Evolutionary conservation across 495 filamentous ascomycete species (phyloP).

Genomic region (Poronia punctata): DNA sequence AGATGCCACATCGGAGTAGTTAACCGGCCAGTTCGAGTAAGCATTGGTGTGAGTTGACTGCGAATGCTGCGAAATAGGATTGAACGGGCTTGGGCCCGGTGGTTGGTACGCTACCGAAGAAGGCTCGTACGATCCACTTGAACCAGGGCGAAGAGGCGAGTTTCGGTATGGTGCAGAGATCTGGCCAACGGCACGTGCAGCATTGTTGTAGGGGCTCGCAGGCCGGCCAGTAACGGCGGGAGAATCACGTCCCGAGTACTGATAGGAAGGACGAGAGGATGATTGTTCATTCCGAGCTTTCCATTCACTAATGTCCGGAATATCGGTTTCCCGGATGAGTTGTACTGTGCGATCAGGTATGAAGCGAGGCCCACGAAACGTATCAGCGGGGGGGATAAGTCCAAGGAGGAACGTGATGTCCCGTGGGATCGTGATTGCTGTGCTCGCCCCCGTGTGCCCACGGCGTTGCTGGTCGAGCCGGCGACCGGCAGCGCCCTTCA

Average conservation of each 20-base stretch:
- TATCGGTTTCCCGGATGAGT: constrained; percentile 57
- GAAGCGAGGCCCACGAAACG: constrained; percentile 60
- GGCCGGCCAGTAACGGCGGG: constrained; percentile 31
- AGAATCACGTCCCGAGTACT: constrained; percentile 31
- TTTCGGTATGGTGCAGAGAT: constrained; percentile 33
- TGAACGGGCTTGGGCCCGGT: constrained; percentile 15
- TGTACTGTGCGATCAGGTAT: constrained; percentile 64
- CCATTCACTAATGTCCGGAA: constrained; percentile 52
- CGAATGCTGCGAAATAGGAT: constrained; percentile 16
- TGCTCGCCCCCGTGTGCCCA: constrained; percentile 26
- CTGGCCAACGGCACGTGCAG: constrained; percentile 20
- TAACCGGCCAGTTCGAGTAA: constrained; percentile 17
- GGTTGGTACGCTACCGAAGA: constrained; percentile 30
- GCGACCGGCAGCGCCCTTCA: constrained; percentile 78
- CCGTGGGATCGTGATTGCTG: constrained; percentile 54
- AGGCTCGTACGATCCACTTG: constrained; percentile 39
- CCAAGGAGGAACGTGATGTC: constrained; percentile 76
- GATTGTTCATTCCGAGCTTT: constrained; percentile 18
- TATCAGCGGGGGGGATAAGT: constrained; percentile 69
- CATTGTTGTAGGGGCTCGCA: constrained; percentile 30
- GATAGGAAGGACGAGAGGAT: constrained; percentile 22
- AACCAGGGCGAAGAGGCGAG: constrained; percentile 36
- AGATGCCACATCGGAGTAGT: constrained; percentile 11
- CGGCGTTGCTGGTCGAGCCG: constrained; percentile 71
- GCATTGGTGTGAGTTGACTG: constrained; percentile 11